These are phyloP conservation scores for Berkeleyomyces rouxiae DNA, from an alignment of 2,329 filamentous ascomycete species.

Conservation along the genomic window DNA sequence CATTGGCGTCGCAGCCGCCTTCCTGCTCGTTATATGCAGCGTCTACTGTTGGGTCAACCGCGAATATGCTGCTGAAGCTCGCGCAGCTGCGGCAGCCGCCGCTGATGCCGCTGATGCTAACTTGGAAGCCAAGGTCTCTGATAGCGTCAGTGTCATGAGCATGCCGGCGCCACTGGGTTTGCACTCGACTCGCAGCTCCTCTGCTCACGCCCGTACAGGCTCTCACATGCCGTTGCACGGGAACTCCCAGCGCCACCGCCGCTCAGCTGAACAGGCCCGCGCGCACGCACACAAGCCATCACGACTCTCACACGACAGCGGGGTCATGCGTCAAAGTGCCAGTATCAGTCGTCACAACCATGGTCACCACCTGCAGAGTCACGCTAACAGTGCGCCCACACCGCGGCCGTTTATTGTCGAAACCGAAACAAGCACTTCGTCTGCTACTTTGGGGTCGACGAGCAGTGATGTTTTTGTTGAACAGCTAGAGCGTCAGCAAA, in stretches of 20 bases:
- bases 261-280: neutral
- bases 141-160: slow-evolving; percentile 6
- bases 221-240: neutral
- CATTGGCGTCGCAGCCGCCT: slow-evolving; percentile 8
- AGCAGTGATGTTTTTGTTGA: slow-evolving; percentile 9
- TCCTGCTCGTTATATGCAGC: slow-evolving; percentile 10
- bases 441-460: neutral
- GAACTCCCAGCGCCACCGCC: neutral
- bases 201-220: slow-evolving; percentile 5
- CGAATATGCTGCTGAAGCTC: slow-evolving; percentile 3
- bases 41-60: slow-evolving; percentile 13
- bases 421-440: neutral
- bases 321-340: neutral
- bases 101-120: neutral
- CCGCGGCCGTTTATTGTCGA: neutral
- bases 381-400: neutral
- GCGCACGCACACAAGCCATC: neutral
- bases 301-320: neutral
- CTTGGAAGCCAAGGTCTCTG: neutral
- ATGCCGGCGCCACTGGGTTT: slow-evolving; percentile 1
- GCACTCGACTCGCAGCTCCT: neutral
- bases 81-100: neutral
- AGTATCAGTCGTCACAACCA: neutral
- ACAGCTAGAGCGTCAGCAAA: neutral
- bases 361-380: neutral